A percentile compares a stretch with the other conserved stretches of the same genome.
phyloP scores from a whole-genome alignment of 306 rosid genomes.

The Parietaria judaica region DNA sequence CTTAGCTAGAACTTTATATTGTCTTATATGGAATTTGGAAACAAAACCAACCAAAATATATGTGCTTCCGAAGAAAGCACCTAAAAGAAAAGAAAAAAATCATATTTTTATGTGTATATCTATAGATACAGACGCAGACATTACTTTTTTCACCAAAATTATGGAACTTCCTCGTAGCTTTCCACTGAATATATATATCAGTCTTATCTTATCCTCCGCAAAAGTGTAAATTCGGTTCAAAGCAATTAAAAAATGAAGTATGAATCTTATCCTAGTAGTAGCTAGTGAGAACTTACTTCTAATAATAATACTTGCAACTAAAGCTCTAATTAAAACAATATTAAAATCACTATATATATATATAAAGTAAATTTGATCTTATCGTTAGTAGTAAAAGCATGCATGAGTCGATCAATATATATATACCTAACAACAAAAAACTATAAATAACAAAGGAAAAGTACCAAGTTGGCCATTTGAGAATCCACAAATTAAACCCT shows the following conservation, averaged over 20 bases:
- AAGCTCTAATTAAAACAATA: no score
- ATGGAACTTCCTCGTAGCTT: constrained; percentile 10
- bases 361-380: no score
- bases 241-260: no score
- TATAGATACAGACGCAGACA: neutral
- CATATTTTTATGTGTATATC: neutral
- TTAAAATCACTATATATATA: no score
- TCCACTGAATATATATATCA: neutral
- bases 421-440: neutral
- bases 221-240: no score
- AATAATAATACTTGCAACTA: no score
- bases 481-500: neutral
- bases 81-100: neutral
- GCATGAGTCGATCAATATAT: no score
- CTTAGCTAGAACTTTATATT: no score
- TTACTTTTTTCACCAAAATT: constrained; percentile 1
- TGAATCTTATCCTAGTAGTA: no score
- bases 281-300: no score
- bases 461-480: neutral
- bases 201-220: constrained; percentile 6
- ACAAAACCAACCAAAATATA: neutral
- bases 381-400: no score
- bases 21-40: no score
- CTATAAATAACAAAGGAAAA: neutral
- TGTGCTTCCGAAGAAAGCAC: constrained; percentile 6